A percentile compares a stretch with the other conserved stretches of the same genome.
phyloP scores from a whole-genome alignment of 495 filamentous ascomycete species.

The Massariosphaeria phaeospora region DNA sequence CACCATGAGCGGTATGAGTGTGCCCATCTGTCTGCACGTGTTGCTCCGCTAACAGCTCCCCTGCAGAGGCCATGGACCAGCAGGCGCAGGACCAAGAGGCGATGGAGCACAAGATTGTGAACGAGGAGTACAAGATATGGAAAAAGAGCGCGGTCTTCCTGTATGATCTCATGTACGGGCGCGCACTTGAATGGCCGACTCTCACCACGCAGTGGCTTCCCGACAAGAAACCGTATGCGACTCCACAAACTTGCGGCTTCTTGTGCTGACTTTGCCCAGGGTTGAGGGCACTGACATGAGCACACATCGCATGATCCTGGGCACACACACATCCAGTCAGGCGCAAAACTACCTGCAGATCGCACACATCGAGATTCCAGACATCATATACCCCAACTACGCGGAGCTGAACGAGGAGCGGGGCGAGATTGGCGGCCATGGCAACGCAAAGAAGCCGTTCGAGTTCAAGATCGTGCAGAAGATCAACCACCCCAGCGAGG shows the following conservation, averaged over 20 bases:
- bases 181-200: constrained; percentile 95
- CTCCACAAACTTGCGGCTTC: background rate
- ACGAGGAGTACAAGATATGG: constrained; percentile 99
- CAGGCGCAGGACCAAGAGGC: constrained; percentile 65
- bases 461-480: constrained; percentile 89
- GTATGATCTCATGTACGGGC: constrained; percentile 63
- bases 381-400: constrained; percentile 57
- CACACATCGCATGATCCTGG: constrained; percentile 85
- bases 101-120: constrained; percentile 75
- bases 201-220: constrained; percentile 98
- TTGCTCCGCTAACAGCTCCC: background rate
- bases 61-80: constrained; percentile 38
- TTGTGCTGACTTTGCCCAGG: constrained; percentile 39
- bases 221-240: constrained; percentile 74
- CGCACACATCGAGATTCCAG: constrained; percentile 82
- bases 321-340: constrained; percentile 86
- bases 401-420: constrained; percentile 83
- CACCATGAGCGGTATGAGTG: constrained; percentile 34
- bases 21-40: constrained; percentile 24
- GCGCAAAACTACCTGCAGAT: constrained; percentile 93
- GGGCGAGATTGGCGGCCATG: constrained; percentile 91
- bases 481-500: constrained; percentile 93
- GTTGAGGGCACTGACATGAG: constrained; percentile 78
- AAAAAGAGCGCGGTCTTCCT: constrained; percentile 99
- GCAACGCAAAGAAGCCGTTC: constrained; percentile 62